Conservation (phyloP, 805 yeast genomes). For the Candida krabiensis region DNA sequence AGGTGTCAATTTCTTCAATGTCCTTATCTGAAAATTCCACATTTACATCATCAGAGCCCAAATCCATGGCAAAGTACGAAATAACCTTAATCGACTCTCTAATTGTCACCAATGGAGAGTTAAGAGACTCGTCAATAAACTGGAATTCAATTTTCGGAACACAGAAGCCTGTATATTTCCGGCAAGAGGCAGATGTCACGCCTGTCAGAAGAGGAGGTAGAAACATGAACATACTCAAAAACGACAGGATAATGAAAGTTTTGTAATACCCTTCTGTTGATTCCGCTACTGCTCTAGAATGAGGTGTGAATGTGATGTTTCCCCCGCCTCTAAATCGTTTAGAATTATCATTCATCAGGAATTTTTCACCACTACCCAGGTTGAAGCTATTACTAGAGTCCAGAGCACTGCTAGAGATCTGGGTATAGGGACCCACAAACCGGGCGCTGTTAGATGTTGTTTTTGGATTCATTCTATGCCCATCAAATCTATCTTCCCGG, state of each 20-base stretch:
- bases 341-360: slow-evolving; percentile 5
- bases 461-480: slow-evolving; percentile 3
- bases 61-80: slow-evolving; percentile 46
- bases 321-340: slow-evolving; percentile 3
- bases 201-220: slow-evolving; percentile 24
- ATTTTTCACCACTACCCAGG: slow-evolving; percentile 8
- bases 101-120: slow-evolving; percentile 38
- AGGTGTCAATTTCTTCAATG: slow-evolving; percentile 41
- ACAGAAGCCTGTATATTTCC: slow-evolving; percentile 32
- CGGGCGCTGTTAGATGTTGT: slow-evolving; percentile 6
- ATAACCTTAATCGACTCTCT: slow-evolving; percentile 44
- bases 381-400: slow-evolving; percentile 9
- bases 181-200: slow-evolving; percentile 33
- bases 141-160: slow-evolving; percentile 45
- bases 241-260: slow-evolving; percentile 22
- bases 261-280: slow-evolving; percentile 21
- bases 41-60: slow-evolving; percentile 28
- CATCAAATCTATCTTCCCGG: slow-evolving; percentile 11
- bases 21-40: slow-evolving; percentile 15
- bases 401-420: slow-evolving; percentile 3
- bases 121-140: slow-evolving; percentile 36
- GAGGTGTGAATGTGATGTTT: slow-evolving; percentile 7
- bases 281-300: slow-evolving; percentile 1
- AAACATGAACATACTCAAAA: slow-evolving; percentile 26
- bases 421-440: slow-evolving; percentile 1